Evolutionary conservation across 306 rosid genomes (phyloP).

Genomic region (Notholithocarpus densiflorus): DNA sequence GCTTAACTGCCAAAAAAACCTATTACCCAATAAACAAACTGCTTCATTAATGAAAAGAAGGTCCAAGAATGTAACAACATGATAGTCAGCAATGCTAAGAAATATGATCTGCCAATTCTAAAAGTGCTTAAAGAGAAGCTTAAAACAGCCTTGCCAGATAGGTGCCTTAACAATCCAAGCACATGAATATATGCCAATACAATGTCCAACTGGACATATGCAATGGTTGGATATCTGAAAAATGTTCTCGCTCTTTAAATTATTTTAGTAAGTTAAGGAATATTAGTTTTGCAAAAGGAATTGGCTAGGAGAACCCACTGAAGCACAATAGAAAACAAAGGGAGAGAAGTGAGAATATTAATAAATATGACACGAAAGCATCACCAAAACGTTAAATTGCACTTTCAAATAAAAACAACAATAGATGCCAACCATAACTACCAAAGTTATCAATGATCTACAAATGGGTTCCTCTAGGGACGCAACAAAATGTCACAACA

Average conservation of each 20-base stretch:
- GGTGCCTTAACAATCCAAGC: constrained; percentile 22
- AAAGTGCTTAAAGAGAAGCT: constrained; percentile 12
- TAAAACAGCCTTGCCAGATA: constrained; percentile 17
- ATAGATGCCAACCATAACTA: constrained; percentile 53
- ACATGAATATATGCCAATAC: constrained; percentile 30
- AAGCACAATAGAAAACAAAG: constrained; percentile 12
- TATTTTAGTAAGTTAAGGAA: constrained; percentile 20
- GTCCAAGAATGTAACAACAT: neutral
- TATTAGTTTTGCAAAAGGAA: constrained; percentile 18
- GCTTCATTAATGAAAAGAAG: neutral
- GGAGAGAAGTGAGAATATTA: constrained; percentile 17
- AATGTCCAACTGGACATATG: constrained; percentile 28
- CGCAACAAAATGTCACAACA: no score
- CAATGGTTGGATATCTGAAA: constrained; percentile 21
- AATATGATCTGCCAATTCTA: constrained; percentile 5
- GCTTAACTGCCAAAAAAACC: neutral
- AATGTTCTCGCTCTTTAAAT: constrained; percentile 20
- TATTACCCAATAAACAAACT: neutral
- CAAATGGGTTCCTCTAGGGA: neutral
- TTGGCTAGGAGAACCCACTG: constrained; percentile 1
- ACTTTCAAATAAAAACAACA: constrained; percentile 48
- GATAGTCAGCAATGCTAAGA: constrained; percentile 14
- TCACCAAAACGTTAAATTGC: constrained; percentile 58
- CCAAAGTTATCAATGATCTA: constrained; percentile 12
- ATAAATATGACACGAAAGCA: constrained; percentile 6